Percentiles rank a stretch among this genome's conserved stretches.
Conservation (phyloP, 2,329 filamentous ascomycete genomes). For the Fusarium sp. region DNA sequence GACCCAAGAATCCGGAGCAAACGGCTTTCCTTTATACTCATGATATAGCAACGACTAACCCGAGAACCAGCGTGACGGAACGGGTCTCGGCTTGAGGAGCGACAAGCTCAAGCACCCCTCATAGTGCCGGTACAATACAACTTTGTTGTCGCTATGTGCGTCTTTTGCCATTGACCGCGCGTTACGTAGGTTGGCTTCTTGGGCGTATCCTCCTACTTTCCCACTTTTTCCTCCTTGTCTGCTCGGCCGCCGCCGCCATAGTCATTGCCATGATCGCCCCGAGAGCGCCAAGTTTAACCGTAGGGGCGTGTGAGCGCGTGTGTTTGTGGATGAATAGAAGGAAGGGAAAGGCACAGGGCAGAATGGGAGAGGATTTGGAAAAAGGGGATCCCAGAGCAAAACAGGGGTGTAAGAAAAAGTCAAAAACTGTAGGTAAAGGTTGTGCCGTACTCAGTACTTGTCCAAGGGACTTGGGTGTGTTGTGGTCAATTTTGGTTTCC, state of each 20-base stretch:
- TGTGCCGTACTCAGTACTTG: constrained; percentile 32
- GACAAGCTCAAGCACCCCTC: constrained; percentile 44
- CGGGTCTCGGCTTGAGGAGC: constrained; percentile 37
- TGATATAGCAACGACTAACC: constrained; percentile 30
- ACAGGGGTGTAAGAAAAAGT: constrained; percentile 29
- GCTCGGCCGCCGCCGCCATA: constrained; percentile 30
- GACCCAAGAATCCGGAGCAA: constrained; percentile 46
- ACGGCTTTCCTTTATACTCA: constrained; percentile 50
- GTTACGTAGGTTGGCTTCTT: constrained; percentile 24
- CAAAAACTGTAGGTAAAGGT: constrained; percentile 24
- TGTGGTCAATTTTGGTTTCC: constrained; percentile 34
- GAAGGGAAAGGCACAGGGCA: constrained; percentile 5
- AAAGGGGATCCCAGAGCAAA: constrained; percentile 28
- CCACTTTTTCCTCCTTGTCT: constrained; percentile 29
- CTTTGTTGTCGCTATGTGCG: constrained; percentile 17
- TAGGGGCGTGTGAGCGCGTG: constrained; percentile 25
- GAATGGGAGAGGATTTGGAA: constrained; percentile 18
- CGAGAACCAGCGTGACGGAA: constrained; percentile 40
- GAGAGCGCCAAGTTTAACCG: constrained; percentile 17
- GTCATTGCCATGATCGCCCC: constrained; percentile 33
- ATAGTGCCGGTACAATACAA: constrained; percentile 39
- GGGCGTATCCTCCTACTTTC: constrained; percentile 21
- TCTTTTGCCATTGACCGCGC: constrained; percentile 37
- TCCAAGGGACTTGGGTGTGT: constrained; percentile 27
- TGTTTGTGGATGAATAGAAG: constrained; percentile 24